Evolutionary conservation across 768 basidiomycete genomes (phyloP).

Genomic region (Calvatia gigantea): DNA sequence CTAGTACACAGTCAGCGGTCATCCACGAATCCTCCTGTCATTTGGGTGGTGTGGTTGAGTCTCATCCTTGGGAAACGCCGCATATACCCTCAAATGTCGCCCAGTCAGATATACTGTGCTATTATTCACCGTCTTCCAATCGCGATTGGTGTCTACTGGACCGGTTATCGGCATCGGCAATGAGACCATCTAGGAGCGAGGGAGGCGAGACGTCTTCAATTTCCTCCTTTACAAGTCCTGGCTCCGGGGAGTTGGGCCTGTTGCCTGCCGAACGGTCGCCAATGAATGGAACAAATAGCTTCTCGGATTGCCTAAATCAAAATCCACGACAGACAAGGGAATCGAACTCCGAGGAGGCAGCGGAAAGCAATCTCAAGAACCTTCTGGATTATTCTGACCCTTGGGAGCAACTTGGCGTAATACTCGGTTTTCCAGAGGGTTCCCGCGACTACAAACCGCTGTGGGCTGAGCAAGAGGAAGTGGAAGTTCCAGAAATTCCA

Average conservation of each 20-base stretch:
- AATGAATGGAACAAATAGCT: neutral
- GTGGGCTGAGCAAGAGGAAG: neutral
- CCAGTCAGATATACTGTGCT: too few species aligned
- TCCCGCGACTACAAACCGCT: neutral
- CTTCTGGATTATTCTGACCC: constrained; percentile 8
- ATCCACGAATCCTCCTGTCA: too few species aligned
- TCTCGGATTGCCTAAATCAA: neutral
- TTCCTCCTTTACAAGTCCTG: neutral
- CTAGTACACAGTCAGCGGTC: neutral
- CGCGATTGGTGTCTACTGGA: neutral
- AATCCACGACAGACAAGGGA: too few species aligned
- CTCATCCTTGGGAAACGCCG: neutral
- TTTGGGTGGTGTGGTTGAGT: neutral
- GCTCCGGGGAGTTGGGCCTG: too few species aligned
- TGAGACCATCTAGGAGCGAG: neutral
- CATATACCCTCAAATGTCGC: too few species aligned
- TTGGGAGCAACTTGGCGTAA: constrained; percentile 4
- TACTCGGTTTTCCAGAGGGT: neutral
- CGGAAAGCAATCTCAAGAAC: neutral
- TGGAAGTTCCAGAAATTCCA: neutral
- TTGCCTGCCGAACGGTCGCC: neutral
- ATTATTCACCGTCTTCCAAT: too few species aligned
- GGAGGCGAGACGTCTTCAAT: neutral
- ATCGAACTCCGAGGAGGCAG: neutral
- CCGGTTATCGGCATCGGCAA: neutral